Conservation (phyloP, 1,284 basidiomycete genomes). For the Stygiomarasmius scandens region DNA sequence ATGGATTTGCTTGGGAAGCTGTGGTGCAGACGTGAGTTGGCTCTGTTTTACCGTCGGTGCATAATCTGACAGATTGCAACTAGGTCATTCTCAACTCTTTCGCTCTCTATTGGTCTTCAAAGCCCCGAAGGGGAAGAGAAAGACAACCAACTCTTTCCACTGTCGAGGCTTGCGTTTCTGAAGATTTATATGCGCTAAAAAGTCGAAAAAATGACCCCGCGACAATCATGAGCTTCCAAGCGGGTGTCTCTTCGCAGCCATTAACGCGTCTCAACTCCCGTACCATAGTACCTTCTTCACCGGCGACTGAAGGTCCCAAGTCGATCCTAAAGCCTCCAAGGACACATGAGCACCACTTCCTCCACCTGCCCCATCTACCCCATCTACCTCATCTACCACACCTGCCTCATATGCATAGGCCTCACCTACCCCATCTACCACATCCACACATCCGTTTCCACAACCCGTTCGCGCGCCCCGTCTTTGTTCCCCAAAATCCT, state of each 20-base stretch:
- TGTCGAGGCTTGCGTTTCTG: background rate
- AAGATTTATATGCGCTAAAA: background rate
- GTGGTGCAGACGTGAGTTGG: conserved; percentile 42
- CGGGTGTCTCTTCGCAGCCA: background rate
- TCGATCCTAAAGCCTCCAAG: background rate
- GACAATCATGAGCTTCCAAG: background rate
- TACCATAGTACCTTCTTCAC: background rate
- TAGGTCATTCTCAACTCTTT: conserved; percentile 34
- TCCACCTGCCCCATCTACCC: conserved; percentile 1
- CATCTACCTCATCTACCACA: conserved; percentile 4
- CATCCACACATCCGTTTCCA: background rate
- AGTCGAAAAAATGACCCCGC: background rate
- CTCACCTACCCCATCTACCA: background rate
- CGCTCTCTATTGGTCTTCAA: conserved; percentile 32
- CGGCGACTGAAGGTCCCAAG: background rate
- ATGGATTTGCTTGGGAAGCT: conserved; percentile 51
- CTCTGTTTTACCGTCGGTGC: background rate
- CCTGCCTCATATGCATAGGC: background rate
- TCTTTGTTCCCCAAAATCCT: background rate
- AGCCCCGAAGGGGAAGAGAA: background rate
- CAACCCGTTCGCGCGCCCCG: conserved; percentile 3
- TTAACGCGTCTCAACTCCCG: background rate
- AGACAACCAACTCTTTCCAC: background rate
- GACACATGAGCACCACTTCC: background rate
- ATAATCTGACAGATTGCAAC: background rate